These are phyloP conservation scores for Puccinia hordei DNA, from an alignment of 1,284 basidiomycete species.

Conservation along the genomic window DNA sequence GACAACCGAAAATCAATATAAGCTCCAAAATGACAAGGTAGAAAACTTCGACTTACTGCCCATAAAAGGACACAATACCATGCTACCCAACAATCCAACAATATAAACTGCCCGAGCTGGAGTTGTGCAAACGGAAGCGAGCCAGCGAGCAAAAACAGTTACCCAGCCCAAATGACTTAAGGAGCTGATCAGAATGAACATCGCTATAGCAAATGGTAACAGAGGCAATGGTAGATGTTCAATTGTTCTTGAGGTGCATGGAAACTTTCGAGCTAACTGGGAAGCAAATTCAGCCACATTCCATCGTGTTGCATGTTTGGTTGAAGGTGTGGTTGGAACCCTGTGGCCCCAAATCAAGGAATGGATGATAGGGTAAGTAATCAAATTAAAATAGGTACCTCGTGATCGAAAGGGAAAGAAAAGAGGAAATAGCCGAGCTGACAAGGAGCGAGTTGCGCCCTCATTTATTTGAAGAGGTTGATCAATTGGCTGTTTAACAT, in stretches of 20 bases:
- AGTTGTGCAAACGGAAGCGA: conserved; percentile 62
- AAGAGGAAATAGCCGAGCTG: not conserved
- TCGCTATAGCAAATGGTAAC: conserved; percentile 87
- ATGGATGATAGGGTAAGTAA: not conserved
- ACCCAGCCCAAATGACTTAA: conserved; percentile 88
- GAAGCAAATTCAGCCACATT: conserved; percentile 51
- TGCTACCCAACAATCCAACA: conserved; percentile 47
- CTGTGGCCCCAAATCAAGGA: not conserved
- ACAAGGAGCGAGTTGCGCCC: not conserved
- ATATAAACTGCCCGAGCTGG: conserved; percentile 31
- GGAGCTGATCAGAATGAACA: conserved; percentile 90
- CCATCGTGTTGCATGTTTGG: conserved; percentile 24
- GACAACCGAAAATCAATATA: not conserved
- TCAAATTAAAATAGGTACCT: not conserved
- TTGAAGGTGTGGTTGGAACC: conserved; percentile 44
- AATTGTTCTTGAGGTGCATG: conserved; percentile 72
- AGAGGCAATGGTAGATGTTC: conserved; percentile 76
- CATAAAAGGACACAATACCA: conserved; percentile 62
- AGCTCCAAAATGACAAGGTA: conserved; percentile 66
- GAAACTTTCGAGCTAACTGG: conserved; percentile 64
- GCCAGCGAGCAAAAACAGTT: conserved; percentile 75
- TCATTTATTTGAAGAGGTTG: not conserved
- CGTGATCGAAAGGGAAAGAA: not conserved
- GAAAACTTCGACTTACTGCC: conserved; percentile 65
- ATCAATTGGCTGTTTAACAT: conserved; percentile 1